These are phyloP conservation scores for Penicillium riverlandense DNA, from an alignment of 495 filamentous ascomycete species.

Conservation along the genomic window DNA sequence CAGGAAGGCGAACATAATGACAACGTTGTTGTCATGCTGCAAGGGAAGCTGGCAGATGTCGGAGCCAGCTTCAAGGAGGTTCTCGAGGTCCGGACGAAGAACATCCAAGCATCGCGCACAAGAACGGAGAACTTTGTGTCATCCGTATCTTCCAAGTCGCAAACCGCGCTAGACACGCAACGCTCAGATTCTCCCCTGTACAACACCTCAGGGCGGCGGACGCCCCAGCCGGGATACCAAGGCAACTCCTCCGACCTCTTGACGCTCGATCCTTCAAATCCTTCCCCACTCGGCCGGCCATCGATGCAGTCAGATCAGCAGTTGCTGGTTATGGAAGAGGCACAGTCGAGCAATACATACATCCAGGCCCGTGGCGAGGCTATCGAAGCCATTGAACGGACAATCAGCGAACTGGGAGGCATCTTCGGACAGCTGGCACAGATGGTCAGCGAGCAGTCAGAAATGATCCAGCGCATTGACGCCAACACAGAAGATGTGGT, in stretches of 20 bases:
- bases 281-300: conserved; percentile 42
- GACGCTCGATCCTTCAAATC: conserved; percentile 69
- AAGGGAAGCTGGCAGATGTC: conserved; percentile 93
- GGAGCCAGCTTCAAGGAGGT: conserved; percentile 95
- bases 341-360: conserved; percentile 74
- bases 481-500: conserved; percentile 95
- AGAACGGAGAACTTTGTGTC: conserved; percentile 95
- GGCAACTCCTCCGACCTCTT: conserved; percentile 62
- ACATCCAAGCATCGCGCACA: conserved; percentile 88
- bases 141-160: conserved; percentile 74
- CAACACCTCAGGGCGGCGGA: conserved; percentile 63
- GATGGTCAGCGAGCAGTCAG: conserved; percentile 96
- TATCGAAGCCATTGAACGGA: conserved; percentile 93
- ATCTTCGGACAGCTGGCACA: conserved; percentile 95
- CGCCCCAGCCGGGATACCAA: conserved; percentile 51
- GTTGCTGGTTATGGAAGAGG: conserved; percentile 91
- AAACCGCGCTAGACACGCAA: conserved; percentile 49
- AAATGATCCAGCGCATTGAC: conserved; percentile 89
- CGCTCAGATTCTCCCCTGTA: conserved; percentile 77
- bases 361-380: conserved; percentile 91
- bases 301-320: conserved; percentile 73
- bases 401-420: conserved; percentile 86
- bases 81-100: conserved; percentile 92
- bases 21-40: conserved; percentile 87
- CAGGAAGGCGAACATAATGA: conserved; percentile 97